Evolutionary conservation across 2,329 filamentous ascomycete species (phyloP), one percentile per base, ranked within the genome.

Genomic region (Botrytis paeoniae): DNA sequence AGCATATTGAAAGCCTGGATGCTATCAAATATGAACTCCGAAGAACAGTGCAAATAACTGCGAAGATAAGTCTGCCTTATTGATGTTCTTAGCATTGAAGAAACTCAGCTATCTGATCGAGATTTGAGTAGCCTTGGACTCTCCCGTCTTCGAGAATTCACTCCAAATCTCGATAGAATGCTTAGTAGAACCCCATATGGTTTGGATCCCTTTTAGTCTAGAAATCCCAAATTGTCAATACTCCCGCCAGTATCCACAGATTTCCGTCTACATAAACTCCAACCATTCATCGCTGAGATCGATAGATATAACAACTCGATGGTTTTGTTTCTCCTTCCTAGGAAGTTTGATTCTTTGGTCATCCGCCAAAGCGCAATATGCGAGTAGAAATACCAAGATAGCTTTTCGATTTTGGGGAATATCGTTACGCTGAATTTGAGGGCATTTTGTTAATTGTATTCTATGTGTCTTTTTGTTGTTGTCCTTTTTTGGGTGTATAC

Each of bases 161-260:
- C 48, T n/a, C 5, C 0, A 51, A 1, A n/a, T 14, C 10, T 51
- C 22, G 25, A 51, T 54, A 4, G 14, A 29, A 4, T n/a, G 3
- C n/a, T 54, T 18, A 54, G 25, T n/a, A n/a, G 3, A n/a, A 54
- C 4, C 6, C 0, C 29, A 60, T 3, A 29, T 25, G 8, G 5
- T 2, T 16, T 1, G 0, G 7, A 37, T 25, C 10, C 0, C 2
- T 3, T 8, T 14, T 7, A 61, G 1, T 10, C 54, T 20, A 2
- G 8, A 29, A 35, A 59, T 35, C 8, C 1, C 4, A 16, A n/a
- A 16, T n/a, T n/a, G 0, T 2, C 18, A 32, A 32, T 22, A 35
- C 16, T 1, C 29, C 18, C 4, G 1, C 16, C 4, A 4, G 29
- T 59, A 54, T 59, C 54, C 8, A 2, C 3, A 10, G 6, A 22